Evolutionary conservation across 306 rosid genomes (phyloP).

Genomic region (Dalbergia cochinchinensis): DNA sequence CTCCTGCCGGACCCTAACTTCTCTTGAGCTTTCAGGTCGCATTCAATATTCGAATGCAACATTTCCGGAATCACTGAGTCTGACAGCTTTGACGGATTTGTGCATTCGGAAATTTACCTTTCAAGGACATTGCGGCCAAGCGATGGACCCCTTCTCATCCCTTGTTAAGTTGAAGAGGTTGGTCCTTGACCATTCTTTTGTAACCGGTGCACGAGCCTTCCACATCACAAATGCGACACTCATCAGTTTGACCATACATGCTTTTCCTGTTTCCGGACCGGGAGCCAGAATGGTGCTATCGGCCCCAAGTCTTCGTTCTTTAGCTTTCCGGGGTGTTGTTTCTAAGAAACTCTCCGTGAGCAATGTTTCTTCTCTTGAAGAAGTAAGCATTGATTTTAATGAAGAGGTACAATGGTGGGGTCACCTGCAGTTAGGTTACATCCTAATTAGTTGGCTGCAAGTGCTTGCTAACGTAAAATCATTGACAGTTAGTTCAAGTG

Average conservation of each 20-base stretch:
- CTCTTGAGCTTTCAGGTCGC: conserved; percentile 15
- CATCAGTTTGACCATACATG: not conserved
- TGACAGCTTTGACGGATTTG: no score
- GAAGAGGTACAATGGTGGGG: no score
- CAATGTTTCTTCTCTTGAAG: not conserved
- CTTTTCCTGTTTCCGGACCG: not conserved
- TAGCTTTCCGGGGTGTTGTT: not conserved
- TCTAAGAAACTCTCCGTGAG: not conserved
- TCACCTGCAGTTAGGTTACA: not conserved
- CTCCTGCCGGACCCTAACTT: conserved; percentile 19
- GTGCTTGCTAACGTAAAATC: not conserved
- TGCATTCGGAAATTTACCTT: no score
- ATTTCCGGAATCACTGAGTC: no score
- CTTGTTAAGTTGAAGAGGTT: not conserved
- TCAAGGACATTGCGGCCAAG: no score
- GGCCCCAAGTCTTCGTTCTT: not conserved
- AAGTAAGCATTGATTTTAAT: not conserved
- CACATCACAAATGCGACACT: not conserved
- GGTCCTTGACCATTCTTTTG: not conserved
- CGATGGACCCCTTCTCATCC: not conserved
- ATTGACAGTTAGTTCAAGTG: not conserved
- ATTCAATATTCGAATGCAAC: no score
- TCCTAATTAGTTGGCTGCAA: not conserved
- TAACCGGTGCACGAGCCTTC: not conserved
- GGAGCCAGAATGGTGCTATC: not conserved